These are phyloP conservation scores for Nepenthes gracilis DNA, from an alignment of 148 eudicot genomes.

Conservation along the genomic window DNA sequence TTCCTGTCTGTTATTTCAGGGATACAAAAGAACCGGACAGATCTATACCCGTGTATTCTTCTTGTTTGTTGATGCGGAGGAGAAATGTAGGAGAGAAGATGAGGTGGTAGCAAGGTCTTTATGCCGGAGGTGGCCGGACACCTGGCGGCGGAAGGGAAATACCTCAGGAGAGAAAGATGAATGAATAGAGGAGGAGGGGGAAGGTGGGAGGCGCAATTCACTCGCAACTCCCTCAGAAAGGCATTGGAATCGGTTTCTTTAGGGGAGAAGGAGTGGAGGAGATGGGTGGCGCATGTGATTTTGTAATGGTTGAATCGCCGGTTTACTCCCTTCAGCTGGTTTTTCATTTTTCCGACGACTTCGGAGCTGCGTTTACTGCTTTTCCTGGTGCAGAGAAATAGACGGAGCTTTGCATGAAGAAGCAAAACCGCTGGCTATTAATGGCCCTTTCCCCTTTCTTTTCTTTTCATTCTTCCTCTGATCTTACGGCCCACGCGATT, in stretches of 20 bases:
- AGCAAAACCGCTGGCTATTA: too few species aligned
- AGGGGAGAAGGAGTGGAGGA: neutral
- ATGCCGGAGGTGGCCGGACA: slow-evolving; percentile 12
- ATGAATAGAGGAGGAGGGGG: neutral
- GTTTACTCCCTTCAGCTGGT: slow-evolving; percentile 8
- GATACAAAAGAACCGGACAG: neutral
- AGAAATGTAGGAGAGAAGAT: neutral
- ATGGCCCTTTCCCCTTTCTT: too few species aligned
- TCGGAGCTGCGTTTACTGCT: neutral
- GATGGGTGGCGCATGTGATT: slow-evolving; percentile 7
- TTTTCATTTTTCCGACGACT: neutral
- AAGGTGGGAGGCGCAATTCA: slow-evolving; percentile 16
- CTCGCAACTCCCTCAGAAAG: neutral
- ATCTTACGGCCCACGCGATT: too few species aligned
- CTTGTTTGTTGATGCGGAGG: neutral
- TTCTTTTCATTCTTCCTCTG: too few species aligned
- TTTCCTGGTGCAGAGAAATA: neutral
- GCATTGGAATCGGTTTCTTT: slow-evolving; percentile 9
- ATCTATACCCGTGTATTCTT: neutral
- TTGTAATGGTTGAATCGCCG: slow-evolving; percentile 17
- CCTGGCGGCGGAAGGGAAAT: slow-evolving; percentile 10
- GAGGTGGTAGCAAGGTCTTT: neutral
- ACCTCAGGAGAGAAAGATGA: neutral
- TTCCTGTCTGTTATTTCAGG: neutral
- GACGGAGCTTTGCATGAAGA: neutral